Percentiles rank a stretch among this genome's conserved stretches.
Conservation (phyloP, 805 yeast genomes). For the Naumovozyma baii region DNA sequence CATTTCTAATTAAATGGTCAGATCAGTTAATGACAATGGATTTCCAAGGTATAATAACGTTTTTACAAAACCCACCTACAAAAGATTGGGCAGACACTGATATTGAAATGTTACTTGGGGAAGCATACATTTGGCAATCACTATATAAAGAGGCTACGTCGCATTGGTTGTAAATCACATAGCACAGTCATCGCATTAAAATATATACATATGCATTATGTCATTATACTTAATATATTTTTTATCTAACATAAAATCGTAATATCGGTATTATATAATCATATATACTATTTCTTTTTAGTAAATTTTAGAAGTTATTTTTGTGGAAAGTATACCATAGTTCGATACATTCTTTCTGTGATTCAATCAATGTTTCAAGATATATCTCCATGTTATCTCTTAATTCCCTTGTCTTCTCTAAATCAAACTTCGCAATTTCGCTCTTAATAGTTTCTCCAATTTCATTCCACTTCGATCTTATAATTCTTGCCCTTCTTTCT, state of each 20-base stretch:
- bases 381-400: constrained; percentile 83
- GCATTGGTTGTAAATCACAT: constrained; percentile 48
- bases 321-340: constrained; percentile 85
- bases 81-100: constrained; percentile 78
- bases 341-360: constrained; percentile 85
- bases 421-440: constrained; percentile 61
- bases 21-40: constrained; percentile 72
- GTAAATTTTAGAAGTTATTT: constrained; percentile 21
- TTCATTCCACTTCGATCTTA: constrained; percentile 51
- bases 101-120: constrained; percentile 83
- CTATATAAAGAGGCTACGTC: constrained; percentile 84
- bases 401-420: constrained; percentile 71
- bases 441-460: constrained; percentile 55
- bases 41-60: constrained; percentile 88
- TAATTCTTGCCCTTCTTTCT: constrained; percentile 43
- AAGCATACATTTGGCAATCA: constrained; percentile 95
- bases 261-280: too few relatives aligned
- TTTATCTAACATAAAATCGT: too few relatives aligned
- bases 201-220: background rate
- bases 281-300: background rate
- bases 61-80: constrained; percentile 86
- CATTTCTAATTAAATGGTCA: constrained; percentile 84
- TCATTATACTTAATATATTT: too few relatives aligned
- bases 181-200: too few relatives aligned
- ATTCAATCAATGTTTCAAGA: constrained; percentile 81